Percentiles rank a stretch among this genome's conserved stretches.
Evolutionary conservation across 108 stramenopile genomes (phyloP).

Genomic region (Aurantiochytrium sp.): DNA sequence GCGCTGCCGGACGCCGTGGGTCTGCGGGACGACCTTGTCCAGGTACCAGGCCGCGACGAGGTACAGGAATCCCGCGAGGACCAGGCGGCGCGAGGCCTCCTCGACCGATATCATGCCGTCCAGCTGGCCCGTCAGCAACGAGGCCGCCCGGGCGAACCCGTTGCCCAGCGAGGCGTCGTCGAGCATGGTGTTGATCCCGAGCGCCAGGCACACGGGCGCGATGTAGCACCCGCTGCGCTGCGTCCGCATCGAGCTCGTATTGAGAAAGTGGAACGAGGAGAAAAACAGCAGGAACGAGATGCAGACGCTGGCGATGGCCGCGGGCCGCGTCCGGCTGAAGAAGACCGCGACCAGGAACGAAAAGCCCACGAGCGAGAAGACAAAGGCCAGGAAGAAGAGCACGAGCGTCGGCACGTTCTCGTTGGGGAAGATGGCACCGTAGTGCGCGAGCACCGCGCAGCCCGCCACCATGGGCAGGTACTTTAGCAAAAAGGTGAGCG

Average conservation of each 20-base stretch:
- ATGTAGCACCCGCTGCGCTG: neutral
- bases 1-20: conserved; percentile 18
- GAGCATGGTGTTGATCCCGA: conserved; percentile 10
- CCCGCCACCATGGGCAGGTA: conserved; percentile 37
- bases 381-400: conserved; percentile 50
- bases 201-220: conserved; percentile 28
- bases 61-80: conserved; percentile 33
- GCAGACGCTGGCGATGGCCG: conserved; percentile 55
- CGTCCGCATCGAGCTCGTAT: too few species aligned
- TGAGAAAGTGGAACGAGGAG: conserved; percentile 37
- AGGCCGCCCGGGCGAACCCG: neutral
- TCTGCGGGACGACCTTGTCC: conserved; percentile 36
- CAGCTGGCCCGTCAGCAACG: neutral
- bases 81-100: neutral
- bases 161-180: conserved; percentile 9
- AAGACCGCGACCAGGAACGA: conserved; percentile 41
- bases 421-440: conserved; percentile 46
- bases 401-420: conserved; percentile 47
- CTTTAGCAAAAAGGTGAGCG: conserved; percentile 38
- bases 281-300: conserved; percentile 60
- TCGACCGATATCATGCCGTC: neutral
- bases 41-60: conserved; percentile 40
- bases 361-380: conserved; percentile 39
- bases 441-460: conserved; percentile 37
- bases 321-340: conserved; percentile 51